Evolutionary conservation across 352 stramenopile genomes (phyloP).

Genomic region (Sclerospora graminicola): DNA sequence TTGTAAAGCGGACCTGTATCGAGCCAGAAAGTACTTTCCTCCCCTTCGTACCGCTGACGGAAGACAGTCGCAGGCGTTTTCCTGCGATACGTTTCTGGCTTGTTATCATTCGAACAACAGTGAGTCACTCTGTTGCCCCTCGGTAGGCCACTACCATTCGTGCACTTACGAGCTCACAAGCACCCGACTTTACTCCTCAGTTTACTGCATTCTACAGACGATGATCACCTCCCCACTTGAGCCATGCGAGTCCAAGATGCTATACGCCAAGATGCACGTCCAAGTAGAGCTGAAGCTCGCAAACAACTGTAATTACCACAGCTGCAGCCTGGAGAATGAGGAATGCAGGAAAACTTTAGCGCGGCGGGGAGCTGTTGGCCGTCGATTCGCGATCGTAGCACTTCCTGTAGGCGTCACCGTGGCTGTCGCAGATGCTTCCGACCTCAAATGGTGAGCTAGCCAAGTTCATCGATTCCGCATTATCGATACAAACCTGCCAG

Average conservation of each 20-base stretch:
- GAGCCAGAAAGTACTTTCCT: too few species aligned
- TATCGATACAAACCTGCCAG: too few species aligned
- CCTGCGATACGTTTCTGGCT: constrained; percentile 6
- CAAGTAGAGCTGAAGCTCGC: background rate
- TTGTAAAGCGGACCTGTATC: too few species aligned
- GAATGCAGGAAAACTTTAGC: constrained; percentile 20
- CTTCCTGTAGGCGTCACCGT: constrained; percentile 10
- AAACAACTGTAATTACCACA: constrained; percentile 1
- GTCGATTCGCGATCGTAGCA: constrained; percentile 19
- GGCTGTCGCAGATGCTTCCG: constrained; percentile 13
- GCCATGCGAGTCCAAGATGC: constrained; percentile 12
- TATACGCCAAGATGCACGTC: constrained; percentile 8
- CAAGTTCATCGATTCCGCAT: too few species aligned
- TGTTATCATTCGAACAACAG: constrained; percentile 17
- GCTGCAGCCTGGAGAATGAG: constrained; percentile 5
- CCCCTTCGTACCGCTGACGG: background rate
- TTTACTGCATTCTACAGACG: constrained; percentile 7
- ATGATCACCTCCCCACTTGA: constrained; percentile 17
- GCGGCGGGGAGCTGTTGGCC: constrained; percentile 25
- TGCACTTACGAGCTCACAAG: constrained; percentile 11
- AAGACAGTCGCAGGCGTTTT: constrained; percentile 15
- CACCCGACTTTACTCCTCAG: constrained; percentile 3
- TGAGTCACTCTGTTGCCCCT: background rate
- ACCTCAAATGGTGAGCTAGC: constrained; percentile 12
- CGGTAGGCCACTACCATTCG: background rate